Base-by-base conservation (phyloP, 345 rosid species). In the Salix brachista region DNA sequence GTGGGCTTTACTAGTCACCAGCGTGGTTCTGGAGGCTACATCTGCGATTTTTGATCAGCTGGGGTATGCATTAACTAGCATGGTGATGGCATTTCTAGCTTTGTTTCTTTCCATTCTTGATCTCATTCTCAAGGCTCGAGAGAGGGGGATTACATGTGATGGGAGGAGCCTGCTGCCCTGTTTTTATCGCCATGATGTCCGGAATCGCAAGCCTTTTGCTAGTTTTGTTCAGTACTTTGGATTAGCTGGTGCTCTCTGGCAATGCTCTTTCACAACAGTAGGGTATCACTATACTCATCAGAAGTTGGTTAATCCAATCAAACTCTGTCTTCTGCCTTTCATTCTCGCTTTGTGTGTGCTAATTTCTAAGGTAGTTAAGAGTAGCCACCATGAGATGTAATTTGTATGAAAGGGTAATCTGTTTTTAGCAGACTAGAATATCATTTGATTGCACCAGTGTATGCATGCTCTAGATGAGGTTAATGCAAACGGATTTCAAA, bases 251-350 rank as follows among this genome's bases (percentile, higher is more conserved):
- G 68, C 67, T 39, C 17, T 73, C 18, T 61, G 76, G 76, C 76
- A 60, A 64, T 73, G 68, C 54, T 17, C 42, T 61, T 16, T 14
- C 67, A 39, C 68, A 26, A 61, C 25, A 17, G 4, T 73, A 3
- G 50, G 26, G 26, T 73, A 60, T 61, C 5, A 34, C 36, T 73
- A 39, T 60, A 2, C 37, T 25, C 56, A 9, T 9, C 37, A 9
- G 8, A 37, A 73, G 10, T 61, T 17, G 17, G 37, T 41, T 25
- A 73, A 73, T 61, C 76, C 76, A 48, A 41, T 73, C 37, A 73
- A 39, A 62, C 41, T 73, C 10, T 34, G 14, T 26, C 54, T 73
- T 25, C 37, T 73, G 2, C 76, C 76, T 60, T 61, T 73, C 54
- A 39, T 61, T 1, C 41, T 73, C 34, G 54, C 62, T 3, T 9